phyloP scores from a whole-genome alignment of 306 rosid species.

The Begonia loranthoides region DNA sequence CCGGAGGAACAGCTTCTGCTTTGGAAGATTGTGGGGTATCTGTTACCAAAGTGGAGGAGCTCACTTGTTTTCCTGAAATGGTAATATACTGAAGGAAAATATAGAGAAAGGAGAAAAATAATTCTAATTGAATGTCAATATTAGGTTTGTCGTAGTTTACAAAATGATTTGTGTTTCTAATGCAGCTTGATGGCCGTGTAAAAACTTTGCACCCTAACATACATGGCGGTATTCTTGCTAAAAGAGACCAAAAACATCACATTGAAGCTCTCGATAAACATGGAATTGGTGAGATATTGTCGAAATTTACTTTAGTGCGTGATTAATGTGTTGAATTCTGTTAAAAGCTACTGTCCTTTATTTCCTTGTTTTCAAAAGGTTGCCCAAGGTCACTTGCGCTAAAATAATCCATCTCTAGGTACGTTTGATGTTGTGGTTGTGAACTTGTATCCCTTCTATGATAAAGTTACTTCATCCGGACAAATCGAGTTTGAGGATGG shows the following conservation, averaged over 20 bases:
- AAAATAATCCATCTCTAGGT: conserved; percentile 31
- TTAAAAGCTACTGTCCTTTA: background rate
- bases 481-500: conserved; percentile 80
- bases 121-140: background rate
- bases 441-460: conserved; percentile 82
- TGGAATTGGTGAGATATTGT: conserved; percentile 58
- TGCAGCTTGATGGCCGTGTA: conserved; percentile 91
- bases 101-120: background rate
- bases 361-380: background rate
- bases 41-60: conserved; percentile 80
- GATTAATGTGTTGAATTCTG: background rate
- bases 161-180: conserved; percentile 3
- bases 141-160: no score
- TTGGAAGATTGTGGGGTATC: conserved; percentile 68
- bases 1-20: conserved; percentile 90
- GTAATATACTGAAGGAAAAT: conserved; percentile 17
- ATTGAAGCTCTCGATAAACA: conserved; percentile 66
- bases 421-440: conserved; percentile 92
- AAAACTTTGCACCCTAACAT: conserved; percentile 85
- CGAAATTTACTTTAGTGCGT: background rate
- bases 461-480: conserved; percentile 62
- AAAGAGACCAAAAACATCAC: conserved; percentile 82
- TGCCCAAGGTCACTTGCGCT: background rate
- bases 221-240: conserved; percentile 94
- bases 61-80: conserved; percentile 89